Evolutionary conservation across 2,329 filamentous ascomycete species (phyloP).

Genomic region (Aureobasidium pullulans): DNA sequence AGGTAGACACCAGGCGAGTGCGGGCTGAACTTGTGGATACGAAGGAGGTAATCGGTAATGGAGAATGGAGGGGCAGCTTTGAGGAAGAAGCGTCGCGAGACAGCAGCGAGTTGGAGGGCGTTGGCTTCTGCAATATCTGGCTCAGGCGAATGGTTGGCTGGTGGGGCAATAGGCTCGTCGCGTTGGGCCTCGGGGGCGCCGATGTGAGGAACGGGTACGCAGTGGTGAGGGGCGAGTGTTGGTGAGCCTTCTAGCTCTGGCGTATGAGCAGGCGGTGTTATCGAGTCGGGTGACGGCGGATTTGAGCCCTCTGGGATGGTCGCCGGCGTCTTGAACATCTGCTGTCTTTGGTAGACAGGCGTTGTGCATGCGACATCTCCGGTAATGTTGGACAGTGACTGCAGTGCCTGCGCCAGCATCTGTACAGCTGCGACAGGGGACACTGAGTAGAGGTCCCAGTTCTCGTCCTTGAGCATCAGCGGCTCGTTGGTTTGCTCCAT

Average conservation of each 20-base stretch:
- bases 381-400: conserved; percentile 60
- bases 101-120: conserved; percentile 71
- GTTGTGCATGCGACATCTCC: conserved; percentile 78
- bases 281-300: conserved; percentile 19
- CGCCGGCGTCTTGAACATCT: conserved; percentile 53
- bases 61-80: conserved; percentile 78
- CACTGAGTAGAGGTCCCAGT: conserved; percentile 66
- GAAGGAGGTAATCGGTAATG: conserved; percentile 74
- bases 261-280: conserved; percentile 13
- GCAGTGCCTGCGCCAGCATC: conserved; percentile 57
- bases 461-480: conserved; percentile 26
- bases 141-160: conserved; percentile 16
- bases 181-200: conserved; percentile 45
- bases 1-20: conserved; percentile 93
- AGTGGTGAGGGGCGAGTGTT: conserved; percentile 31
- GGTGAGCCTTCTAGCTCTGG: conserved; percentile 32
- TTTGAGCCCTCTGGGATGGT: conserved; percentile 39
- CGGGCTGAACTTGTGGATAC: conserved; percentile 84
- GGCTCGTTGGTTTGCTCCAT: conserved; percentile 22
- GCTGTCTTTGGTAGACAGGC: conserved; percentile 51
- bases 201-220: conserved; percentile 32
- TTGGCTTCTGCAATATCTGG: conserved; percentile 49
- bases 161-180: conserved; percentile 39
- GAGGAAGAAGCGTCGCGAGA: conserved; percentile 88
- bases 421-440: conserved; percentile 68